A percentile compares a stretch with the other conserved stretches of the same genome.
Conservation (phyloP, 1,139 yeast genomes). For the Nadsonia commutata region DNA sequence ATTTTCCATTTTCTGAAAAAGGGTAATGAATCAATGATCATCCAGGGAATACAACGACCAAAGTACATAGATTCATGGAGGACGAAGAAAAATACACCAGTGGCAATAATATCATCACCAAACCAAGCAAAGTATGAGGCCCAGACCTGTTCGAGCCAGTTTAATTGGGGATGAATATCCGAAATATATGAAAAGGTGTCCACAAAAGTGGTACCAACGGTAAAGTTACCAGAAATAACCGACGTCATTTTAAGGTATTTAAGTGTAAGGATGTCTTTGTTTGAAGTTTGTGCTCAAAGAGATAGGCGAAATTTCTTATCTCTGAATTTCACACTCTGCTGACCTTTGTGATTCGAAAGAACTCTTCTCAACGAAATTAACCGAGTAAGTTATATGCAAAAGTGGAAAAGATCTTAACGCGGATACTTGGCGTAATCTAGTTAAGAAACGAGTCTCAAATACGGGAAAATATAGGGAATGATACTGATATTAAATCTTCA, state of each 20-base stretch:
- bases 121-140: constrained; percentile 69
- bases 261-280: no score
- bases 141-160: constrained; percentile 49
- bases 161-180: constrained; percentile 7
- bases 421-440: no score
- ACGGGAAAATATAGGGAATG: no score
- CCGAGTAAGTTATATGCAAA: no score
- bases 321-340: background rate
- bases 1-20: constrained; percentile 65
- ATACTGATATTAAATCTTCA: no score
- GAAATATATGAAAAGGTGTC: background rate
- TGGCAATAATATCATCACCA: constrained; percentile 68
- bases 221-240: background rate
- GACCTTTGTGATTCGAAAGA: no score
- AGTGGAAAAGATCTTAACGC: no score
- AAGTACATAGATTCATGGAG: constrained; percentile 75
- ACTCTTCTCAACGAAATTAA: no score
- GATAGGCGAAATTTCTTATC: background rate
- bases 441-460: no score
- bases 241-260: background rate
- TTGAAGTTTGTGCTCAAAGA: no score
- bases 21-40: constrained; percentile 62
- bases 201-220: background rate
- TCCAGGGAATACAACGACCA: constrained; percentile 81
- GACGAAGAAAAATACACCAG: constrained; percentile 64